A percentile compares a stretch with the other conserved stretches of the same genome.
Conservation (phyloP, 495 filamentous ascomycete genomes). For the Cairneyella variabilis region DNA sequence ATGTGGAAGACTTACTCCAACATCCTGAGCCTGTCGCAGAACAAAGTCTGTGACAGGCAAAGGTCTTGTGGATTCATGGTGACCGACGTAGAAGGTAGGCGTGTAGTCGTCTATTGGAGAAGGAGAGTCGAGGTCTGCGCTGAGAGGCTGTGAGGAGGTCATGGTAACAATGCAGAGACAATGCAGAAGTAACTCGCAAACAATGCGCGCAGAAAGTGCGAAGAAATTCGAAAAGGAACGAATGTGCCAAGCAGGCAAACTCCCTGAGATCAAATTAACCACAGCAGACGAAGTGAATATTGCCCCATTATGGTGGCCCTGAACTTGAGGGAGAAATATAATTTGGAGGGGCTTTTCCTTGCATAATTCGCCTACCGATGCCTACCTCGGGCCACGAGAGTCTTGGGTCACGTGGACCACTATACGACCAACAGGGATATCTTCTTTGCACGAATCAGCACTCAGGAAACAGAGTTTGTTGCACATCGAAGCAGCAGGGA, state of each 20-base stretch:
- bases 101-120: conserved; percentile 22
- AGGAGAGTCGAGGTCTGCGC: conserved; percentile 7
- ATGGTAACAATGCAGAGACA: conserved; percentile 8
- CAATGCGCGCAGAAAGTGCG: not conserved
- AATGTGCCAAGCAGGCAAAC: not conserved
- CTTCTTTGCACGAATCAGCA: too few species aligned
- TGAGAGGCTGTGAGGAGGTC: conserved; percentile 18
- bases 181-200: not conserved
- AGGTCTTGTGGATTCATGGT: conserved; percentile 69
- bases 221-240: not conserved
- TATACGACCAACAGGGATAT: too few species aligned
- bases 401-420: too few species aligned
- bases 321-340: too few species aligned
- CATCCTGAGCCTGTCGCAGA: conserved; percentile 63
- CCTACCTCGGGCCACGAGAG: too few species aligned
- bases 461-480: too few species aligned
- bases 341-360: too few species aligned
- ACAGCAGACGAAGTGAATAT: too few species aligned
- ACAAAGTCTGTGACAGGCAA: conserved; percentile 58
- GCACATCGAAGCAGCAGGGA: too few species aligned
- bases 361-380: too few species aligned
- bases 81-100: conserved; percentile 74
- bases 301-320: too few species aligned
- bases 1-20: conserved; percentile 45
- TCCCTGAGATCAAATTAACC: too few species aligned